phyloP scores from a whole-genome alignment of 768 basidiomycete species.

The Leccinum olivaceopallidum region DNA sequence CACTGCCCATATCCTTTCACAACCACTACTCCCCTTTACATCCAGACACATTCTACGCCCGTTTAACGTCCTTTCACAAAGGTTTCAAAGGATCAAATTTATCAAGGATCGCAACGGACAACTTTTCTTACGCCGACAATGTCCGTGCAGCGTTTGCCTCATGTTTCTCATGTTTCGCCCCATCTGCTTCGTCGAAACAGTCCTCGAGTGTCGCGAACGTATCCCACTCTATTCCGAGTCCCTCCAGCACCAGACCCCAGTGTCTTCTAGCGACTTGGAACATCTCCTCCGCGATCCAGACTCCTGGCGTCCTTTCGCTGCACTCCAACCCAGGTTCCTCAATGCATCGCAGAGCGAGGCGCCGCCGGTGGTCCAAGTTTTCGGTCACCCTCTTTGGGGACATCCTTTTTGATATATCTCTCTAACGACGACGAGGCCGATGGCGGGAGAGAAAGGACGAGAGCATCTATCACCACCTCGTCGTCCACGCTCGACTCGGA shows the following conservation, averaged over 20 bases:
- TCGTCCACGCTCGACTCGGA: slow-evolving; percentile 61
- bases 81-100: no score
- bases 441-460: slow-evolving; percentile 24
- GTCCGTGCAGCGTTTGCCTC: slow-evolving; percentile 42
- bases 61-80: no score
- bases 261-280: no score
- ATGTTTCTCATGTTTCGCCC: no score
- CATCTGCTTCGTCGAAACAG: no score
- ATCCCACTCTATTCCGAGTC: no score
- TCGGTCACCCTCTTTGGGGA: slow-evolving; percentile 64
- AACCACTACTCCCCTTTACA: no score
- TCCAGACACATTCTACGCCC: no score
- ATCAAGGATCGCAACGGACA: slow-evolving; percentile 34
- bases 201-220: no score
- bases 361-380: slow-evolving; percentile 33
- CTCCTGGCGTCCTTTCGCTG: slow-evolving; percentile 57
- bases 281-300: slow-evolving; percentile 41
- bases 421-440: slow-evolving; percentile 47
- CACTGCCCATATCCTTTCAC: no score
- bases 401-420: slow-evolving; percentile 68
- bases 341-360: slow-evolving; percentile 32
- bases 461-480: slow-evolving; percentile 25
- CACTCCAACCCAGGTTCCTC: slow-evolving; percentile 53
- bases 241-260: no score
- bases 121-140: slow-evolving; percentile 65